phyloP scores from a whole-genome alignment of 441 rosid species.

The Gossypium davidsonii region DNA sequence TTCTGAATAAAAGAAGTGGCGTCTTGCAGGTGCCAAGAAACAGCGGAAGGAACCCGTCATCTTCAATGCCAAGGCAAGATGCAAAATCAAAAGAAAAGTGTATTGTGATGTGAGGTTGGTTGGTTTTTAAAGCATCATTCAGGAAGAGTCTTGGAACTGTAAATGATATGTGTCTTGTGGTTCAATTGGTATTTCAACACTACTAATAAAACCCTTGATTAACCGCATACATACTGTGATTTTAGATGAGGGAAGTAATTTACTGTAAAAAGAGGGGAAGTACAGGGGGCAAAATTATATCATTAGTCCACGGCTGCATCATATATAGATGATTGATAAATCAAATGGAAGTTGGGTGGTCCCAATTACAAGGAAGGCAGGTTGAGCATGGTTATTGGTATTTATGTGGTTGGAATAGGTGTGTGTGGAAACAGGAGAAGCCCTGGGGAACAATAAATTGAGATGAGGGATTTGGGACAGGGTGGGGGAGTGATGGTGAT shows the following conservation, averaged over 20 bases:
- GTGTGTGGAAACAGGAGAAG: neutral
- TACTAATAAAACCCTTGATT: conserved; percentile 19
- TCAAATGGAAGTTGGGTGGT: neutral
- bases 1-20: neutral
- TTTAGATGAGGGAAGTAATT: conserved; percentile 14
- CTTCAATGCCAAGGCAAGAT: conserved; percentile 48
- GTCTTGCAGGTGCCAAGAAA: conserved; percentile 55
- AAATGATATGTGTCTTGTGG: conserved; percentile 31
- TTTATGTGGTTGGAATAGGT: neutral
- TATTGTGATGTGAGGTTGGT: conserved; percentile 60
- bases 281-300: neutral
- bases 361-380: neutral
- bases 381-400: neutral
- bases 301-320: neutral
- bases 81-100: conserved; percentile 79
- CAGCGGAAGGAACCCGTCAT: conserved; percentile 40
- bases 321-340: too few species aligned
- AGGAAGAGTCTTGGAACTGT: conserved; percentile 26
- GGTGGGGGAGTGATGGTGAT: conserved; percentile 16
- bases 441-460: neutral
- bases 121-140: conserved; percentile 12
- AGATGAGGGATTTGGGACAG: neutral
- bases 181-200: conserved; percentile 14
- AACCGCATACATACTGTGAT: conserved; percentile 8
- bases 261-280: conserved; percentile 13